Percentiles rank a stretch among this genome's conserved stretches.
Evolutionary conservation across 495 filamentous ascomycete genomes (phyloP).

Genomic region (Tuber magnatum): DNA sequence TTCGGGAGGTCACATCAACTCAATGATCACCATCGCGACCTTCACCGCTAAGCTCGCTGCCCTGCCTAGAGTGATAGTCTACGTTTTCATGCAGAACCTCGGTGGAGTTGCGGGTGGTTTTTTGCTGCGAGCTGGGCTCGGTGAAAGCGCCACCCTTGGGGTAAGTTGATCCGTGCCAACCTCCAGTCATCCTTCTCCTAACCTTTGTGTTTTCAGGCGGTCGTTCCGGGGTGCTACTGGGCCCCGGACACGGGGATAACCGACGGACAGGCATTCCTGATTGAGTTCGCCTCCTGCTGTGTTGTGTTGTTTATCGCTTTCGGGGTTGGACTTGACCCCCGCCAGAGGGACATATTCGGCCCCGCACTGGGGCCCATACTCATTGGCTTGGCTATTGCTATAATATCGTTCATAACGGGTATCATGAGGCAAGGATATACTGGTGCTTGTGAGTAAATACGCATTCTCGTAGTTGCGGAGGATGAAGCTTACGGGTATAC

Average conservation of each 20-base stretch:
- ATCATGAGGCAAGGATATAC: constrained; percentile 47
- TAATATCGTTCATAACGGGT: constrained; percentile 47
- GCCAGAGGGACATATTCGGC: constrained; percentile 50
- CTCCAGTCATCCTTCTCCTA: background rate
- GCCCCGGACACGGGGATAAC: constrained; percentile 16
- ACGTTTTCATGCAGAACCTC: constrained; percentile 8
- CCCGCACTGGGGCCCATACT: constrained; percentile 49
- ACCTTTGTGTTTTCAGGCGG: constrained; percentile 3
- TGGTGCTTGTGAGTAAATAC: constrained; percentile 38
- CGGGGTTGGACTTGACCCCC: constrained; percentile 54
- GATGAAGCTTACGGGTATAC: background rate
- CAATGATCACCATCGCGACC: constrained; percentile 16
- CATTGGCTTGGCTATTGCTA: constrained; percentile 48
- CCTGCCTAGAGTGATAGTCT: constrained; percentile 8
- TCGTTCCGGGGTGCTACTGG: constrained; percentile 21
- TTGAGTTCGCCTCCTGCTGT: constrained; percentile 45
- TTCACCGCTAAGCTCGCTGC: constrained; percentile 9
- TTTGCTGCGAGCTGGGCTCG: constrained; percentile 8
- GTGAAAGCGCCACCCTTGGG: background rate
- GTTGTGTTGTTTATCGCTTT: constrained; percentile 45
- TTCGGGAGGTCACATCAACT: constrained; percentile 22
- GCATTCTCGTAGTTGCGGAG: background rate
- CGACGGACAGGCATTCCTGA: constrained; percentile 40
- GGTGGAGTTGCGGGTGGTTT: constrained; percentile 4
- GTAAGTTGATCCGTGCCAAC: background rate